Percentiles rank a stretch among this genome's conserved stretches.
Conservation (phyloP, 2,329 filamentous ascomycete species). For the Talaromyces funiculosus region DNA sequence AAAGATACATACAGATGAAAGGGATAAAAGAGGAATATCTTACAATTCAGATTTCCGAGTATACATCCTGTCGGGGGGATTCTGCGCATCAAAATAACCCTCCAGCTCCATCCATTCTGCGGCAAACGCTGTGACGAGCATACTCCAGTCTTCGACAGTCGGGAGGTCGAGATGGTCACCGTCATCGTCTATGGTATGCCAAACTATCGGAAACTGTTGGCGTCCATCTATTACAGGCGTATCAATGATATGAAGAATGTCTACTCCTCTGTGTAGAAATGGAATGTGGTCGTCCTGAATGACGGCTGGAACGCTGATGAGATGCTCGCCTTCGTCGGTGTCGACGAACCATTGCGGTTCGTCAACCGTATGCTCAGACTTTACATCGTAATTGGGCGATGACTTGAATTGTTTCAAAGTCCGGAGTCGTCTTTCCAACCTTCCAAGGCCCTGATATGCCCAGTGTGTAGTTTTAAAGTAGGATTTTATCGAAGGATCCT, state of each 20-base stretch:
- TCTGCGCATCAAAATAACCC: conserved; percentile 40
- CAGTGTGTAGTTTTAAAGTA: conserved; percentile 90
- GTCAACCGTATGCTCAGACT: conserved; percentile 21
- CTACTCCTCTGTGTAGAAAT: conserved; percentile 79
- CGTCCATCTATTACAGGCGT: conserved; percentile 40
- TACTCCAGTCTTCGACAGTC: conserved; percentile 81
- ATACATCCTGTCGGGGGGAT: neutral
- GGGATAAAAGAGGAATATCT: conserved; percentile 18
- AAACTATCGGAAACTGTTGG: conserved; percentile 65
- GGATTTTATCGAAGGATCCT: conserved; percentile 66
- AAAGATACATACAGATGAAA: conserved; percentile 5
- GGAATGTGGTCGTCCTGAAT: conserved; percentile 88
- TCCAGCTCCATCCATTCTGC: conserved; percentile 90
- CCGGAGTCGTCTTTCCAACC: conserved; percentile 68
- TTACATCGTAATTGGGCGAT: conserved; percentile 34
- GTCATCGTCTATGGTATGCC: conserved; percentile 82
- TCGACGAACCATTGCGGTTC: conserved; percentile 61
- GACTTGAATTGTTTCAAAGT: conserved; percentile 62
- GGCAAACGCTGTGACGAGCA: conserved; percentile 74
- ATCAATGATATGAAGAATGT: conserved; percentile 85
- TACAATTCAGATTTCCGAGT: conserved; percentile 38
- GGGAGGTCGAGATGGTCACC: conserved; percentile 74
- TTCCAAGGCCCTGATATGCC: conserved; percentile 76
- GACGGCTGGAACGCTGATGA: conserved; percentile 44
- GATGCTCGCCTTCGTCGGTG: conserved; percentile 46